These are phyloP conservation scores for Aurantiochytrium sp. DNA, from an alignment of 108 stramenopile genomes.

Conservation along the genomic window DNA sequence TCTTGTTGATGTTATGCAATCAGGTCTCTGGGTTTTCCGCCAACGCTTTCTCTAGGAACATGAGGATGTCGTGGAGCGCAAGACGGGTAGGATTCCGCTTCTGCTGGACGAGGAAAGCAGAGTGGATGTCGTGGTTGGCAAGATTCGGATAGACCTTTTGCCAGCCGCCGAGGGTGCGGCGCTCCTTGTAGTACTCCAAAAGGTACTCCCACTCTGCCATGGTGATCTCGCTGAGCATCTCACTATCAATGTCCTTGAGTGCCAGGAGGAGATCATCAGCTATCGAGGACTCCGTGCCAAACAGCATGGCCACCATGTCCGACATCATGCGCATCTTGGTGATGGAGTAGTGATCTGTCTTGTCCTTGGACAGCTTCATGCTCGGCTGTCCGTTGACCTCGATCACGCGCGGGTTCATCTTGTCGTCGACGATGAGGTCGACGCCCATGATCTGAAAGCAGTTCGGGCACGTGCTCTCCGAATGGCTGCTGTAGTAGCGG, in stretches of 20 bases:
- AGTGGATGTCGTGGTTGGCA: background rate
- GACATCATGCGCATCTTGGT: slow-evolving; percentile 14
- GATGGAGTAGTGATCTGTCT: slow-evolving; percentile 3
- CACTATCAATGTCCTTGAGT: slow-evolving; percentile 1
- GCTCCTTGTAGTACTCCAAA: slow-evolving; percentile 15
- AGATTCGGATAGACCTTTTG: slow-evolving; percentile 26
- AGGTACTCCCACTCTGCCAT: slow-evolving; percentile 12
- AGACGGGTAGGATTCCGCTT: slow-evolving; percentile 4
- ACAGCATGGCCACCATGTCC: slow-evolving; percentile 24
- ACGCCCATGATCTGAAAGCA: slow-evolving; percentile 27
- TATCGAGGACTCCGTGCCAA: background rate
- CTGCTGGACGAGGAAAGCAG: slow-evolving; percentile 5
- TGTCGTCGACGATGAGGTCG: background rate
- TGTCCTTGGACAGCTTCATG: slow-evolving; percentile 27
- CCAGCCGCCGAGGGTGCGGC: background rate
- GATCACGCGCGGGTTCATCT: slow-evolving; percentile 25
- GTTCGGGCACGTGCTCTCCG: background rate
- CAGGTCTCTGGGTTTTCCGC: too few species aligned
- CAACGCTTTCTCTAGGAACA: background rate
- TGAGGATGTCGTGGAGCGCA: slow-evolving; percentile 3
- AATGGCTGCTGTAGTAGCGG: slow-evolving; percentile 1
- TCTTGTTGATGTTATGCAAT: too few species aligned
- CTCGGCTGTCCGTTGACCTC: slow-evolving; percentile 26
- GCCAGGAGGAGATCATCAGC: background rate
- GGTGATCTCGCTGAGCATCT: background rate